Conservation (phyloP, 1,284 basidiomycete species). For the Fomitiporia mediterranea region DNA sequence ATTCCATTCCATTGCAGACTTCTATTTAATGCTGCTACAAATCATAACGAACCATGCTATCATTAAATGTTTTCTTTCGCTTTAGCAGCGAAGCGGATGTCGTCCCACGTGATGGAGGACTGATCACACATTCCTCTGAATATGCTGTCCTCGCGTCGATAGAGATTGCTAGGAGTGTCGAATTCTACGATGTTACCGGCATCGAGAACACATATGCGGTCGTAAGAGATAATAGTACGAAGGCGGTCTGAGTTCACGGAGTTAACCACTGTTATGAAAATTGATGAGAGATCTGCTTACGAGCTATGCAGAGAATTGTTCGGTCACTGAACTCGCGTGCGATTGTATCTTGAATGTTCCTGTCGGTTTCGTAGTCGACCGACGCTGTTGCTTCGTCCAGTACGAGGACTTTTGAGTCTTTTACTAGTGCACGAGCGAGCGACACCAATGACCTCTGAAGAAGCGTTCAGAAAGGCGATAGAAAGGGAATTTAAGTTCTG, state of each 20-base stretch:
- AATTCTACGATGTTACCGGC: slow-evolving; percentile 65
- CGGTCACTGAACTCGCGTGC: slow-evolving; percentile 74
- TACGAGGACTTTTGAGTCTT: slow-evolving; percentile 71
- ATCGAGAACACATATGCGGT: slow-evolving; percentile 73
- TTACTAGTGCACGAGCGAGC: slow-evolving; percentile 77
- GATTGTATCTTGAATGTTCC: slow-evolving; percentile 84
- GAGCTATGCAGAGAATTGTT: slow-evolving; percentile 79
- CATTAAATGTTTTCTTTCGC: slow-evolving; percentile 1
- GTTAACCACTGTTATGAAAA: neutral
- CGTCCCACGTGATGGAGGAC: slow-evolving; percentile 62
- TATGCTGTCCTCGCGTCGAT: slow-evolving; percentile 48
- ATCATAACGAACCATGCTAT: neutral
- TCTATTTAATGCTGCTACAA: neutral
- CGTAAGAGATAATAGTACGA: slow-evolving; percentile 72
- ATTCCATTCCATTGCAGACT: neutral
- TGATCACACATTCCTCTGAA: slow-evolving; percentile 74
- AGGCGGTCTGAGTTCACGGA: slow-evolving; percentile 49
- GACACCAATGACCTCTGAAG: slow-evolving; percentile 71
- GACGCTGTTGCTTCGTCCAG: slow-evolving; percentile 79
- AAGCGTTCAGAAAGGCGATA: neutral
- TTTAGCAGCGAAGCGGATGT: slow-evolving; percentile 46
- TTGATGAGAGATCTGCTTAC: slow-evolving; percentile 34
- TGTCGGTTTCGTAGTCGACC: slow-evolving; percentile 80
- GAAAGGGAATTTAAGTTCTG: neutral
- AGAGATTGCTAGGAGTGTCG: slow-evolving; percentile 70